Base-by-base conservation (phyloP, 2,329 filamentous ascomycete genomes). In the Cercospora sp. region DNA sequence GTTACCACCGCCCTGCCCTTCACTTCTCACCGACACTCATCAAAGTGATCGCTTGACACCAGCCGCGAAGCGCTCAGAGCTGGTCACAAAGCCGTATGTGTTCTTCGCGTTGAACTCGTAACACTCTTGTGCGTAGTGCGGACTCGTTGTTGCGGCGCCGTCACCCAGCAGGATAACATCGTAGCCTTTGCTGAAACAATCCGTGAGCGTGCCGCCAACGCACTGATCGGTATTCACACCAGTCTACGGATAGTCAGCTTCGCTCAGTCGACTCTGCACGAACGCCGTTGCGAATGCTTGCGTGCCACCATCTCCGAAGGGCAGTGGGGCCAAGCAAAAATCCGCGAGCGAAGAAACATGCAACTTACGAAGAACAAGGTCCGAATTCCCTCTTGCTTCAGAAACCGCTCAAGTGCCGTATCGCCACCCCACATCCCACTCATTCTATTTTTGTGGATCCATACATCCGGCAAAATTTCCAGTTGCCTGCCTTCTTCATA, bases 211-310 rank as follows among this genome's bases (percentile, higher is more conserved):
- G 0, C 85, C 85, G 23, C 84, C 80, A 7, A 89, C 86, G 73
- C 87, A 88, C 74, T 88, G 86, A 76, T 89, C 86, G 2, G 86
- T 88, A 73, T 89, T 89, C 12, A 88, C 86, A 0, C 87, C 87
- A 0, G 84, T 78, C 62, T 64, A 23, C 18, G 9, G 28, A 13
- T 10, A 63, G 60, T 63, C 45, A 63, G 60, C 60, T 53, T 33
- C 18, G 28, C 45, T 20, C 23, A 36, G 20, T 63, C 30, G 16
- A 23, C 6, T 26, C 30, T 53, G 5, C 31, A 48, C 48, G 16
- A 16, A 30, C 13, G 23, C 23, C 0, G 13, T 55, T 55, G 48
- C 48, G 48, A 28, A n/a, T 16, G 16, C 48, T 55, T 55, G 48
- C 48, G 23, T 4, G 5, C 4, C 1, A 9, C 23, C n/a, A 23